These are phyloP conservation scores for Fusarium keratoplasticum DNA, from an alignment of 2,329 filamentous ascomycete species.

Conservation along the genomic window DNA sequence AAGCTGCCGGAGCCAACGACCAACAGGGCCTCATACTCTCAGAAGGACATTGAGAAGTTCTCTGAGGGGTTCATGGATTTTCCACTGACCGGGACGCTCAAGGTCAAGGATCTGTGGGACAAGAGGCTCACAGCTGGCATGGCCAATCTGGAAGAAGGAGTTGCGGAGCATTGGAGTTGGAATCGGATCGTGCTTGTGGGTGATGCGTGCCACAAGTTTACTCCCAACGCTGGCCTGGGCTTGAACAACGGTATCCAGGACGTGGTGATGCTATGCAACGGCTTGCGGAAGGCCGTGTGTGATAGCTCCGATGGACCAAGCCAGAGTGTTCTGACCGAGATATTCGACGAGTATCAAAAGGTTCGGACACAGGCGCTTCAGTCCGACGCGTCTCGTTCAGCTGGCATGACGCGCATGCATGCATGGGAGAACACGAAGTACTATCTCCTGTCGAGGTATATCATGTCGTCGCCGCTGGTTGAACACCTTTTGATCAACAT, in stretches of 20 bases:
- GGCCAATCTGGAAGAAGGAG: background rate
- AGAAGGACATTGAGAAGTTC: background rate
- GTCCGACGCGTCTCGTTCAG: background rate
- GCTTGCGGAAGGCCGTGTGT: background rate
- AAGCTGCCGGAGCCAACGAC: background rate
- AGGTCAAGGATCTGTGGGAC: background rate
- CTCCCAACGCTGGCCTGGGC: conserved; percentile 47
- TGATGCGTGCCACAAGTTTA: conserved; percentile 51
- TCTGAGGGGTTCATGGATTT: background rate
- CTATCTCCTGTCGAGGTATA: background rate
- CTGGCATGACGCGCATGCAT: background rate
- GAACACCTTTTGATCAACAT: background rate
- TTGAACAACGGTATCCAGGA: conserved; percentile 37
- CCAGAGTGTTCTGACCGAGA: background rate
- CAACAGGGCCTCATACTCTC: background rate
- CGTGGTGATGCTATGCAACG: background rate
- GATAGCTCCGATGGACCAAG: background rate
- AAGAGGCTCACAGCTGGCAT: background rate
- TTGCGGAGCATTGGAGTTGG: background rate
- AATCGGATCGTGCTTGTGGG: background rate
- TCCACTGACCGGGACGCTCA: background rate
- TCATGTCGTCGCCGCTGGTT: background rate
- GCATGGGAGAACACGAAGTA: background rate
- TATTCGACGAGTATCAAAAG: background rate
- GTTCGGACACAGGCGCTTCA: background rate